Evolutionary conservation across 1,284 basidiomycete genomes (phyloP).

Genomic region (Papiliotrema laurentii): DNA sequence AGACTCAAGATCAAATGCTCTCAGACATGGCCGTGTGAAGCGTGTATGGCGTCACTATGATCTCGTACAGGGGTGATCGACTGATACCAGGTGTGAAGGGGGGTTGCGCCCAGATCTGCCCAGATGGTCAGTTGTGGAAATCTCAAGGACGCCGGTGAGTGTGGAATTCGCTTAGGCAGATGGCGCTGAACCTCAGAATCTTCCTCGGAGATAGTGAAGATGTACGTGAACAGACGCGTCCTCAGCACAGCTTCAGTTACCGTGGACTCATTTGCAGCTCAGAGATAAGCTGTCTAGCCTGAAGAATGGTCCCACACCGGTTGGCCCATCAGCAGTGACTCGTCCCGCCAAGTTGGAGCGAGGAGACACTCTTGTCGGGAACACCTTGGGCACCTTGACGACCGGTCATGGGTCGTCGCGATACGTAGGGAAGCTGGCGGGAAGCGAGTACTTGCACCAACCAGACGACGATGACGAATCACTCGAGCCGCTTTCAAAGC

Average conservation of each 20-base stretch:
- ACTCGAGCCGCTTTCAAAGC: neutral
- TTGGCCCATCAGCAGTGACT: no score
- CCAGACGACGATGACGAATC: slow-evolving; percentile 1
- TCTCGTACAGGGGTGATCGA: neutral
- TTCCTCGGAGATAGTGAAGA: neutral
- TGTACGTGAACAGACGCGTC: no score
- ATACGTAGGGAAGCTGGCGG: slow-evolving; percentile 42
- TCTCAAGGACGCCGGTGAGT: slow-evolving; percentile 34
- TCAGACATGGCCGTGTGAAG: slow-evolving; percentile 41
- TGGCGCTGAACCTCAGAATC: slow-evolving; percentile 3
- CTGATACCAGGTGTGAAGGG: slow-evolving; percentile 29
- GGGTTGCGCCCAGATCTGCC: slow-evolving; percentile 44
- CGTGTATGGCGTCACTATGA: slow-evolving; percentile 19
- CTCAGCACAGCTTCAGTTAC: neutral
- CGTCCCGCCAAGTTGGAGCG: no score
- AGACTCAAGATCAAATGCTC: slow-evolving; percentile 44
- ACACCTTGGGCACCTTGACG: no score
- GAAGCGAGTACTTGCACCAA: slow-evolving; percentile 33
- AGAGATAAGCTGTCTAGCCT: neutral
- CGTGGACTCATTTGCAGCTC: neutral
- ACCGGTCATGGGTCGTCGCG: neutral
- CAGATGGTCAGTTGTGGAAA: slow-evolving; percentile 39
- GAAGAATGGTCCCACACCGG: no score
- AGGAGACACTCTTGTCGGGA: no score
- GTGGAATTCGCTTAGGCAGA: neutral